Evolutionary conservation across 441 rosid species (phyloP), one percentile per base, ranked within the genome.

Genomic region (Gossypium laxum): DNA sequence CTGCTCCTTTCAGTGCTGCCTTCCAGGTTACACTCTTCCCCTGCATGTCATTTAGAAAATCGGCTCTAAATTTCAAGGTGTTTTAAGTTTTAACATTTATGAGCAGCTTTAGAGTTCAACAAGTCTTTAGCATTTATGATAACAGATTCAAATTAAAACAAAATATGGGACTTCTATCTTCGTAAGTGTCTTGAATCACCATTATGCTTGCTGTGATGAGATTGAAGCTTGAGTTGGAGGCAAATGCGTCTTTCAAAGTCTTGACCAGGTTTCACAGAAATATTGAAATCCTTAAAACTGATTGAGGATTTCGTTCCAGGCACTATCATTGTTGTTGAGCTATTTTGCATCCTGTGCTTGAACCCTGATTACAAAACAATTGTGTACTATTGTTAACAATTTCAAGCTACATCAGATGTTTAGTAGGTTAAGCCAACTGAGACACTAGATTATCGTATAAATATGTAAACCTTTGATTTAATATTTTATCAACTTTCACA

Each of bases 1-100:
- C 80, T 93, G 92, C 85, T 87, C 91, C 0, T 80, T 88, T 68
- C 87, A 76, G 45, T 82, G 80, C 64, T 85, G 73, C 84, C 82
- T 85, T 76, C 89, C 89, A 79, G 93, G 98, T 93, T 80, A 17
- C 54, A 61, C 30, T 61, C 67, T 10, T 66, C 43, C 21, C 22
- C 18, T 48, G 43, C 58, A 26, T 47, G 21, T n/a, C 32, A 45
- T 14, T 48, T 66, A 48, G n/a, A 48, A n/a, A 30, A 47, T 15
- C n/a, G 43, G 58, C 22, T 65, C 18, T 50, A 30, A 50, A 6
- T 7, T 30, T 58, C 10, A 21, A 34, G 11, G 24, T 0, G 28
- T 19, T 54, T 54, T 34, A 34, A 38, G 26, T 12, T n/a, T 47
- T 17, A 62, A 62, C 24, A 60, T 14, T 59, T 59, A 59, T 30